These are phyloP conservation scores for Monosporascus sp. DNA, from an alignment of 2,329 filamentous ascomycete genomes.

Conservation along the genomic window DNA sequence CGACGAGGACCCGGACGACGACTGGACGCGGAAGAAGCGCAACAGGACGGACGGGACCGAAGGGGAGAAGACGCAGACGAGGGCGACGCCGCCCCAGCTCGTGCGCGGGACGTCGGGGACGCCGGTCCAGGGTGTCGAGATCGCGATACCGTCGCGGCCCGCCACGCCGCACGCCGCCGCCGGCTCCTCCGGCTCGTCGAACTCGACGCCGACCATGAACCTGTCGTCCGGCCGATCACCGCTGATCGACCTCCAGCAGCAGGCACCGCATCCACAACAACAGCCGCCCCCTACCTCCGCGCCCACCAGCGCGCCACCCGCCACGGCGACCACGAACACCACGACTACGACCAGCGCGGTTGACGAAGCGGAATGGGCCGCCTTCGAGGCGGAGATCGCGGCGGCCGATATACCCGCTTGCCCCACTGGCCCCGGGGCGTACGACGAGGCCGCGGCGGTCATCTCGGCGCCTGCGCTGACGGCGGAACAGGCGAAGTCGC, in stretches of 20 bases:
- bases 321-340: not conserved
- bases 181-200: slow-evolving; percentile 35
- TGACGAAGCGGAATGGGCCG: slow-evolving; percentile 79
- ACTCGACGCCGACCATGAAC: slow-evolving; percentile 36
- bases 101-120: slow-evolving; percentile 45
- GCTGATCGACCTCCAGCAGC: slow-evolving; percentile 23
- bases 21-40: slow-evolving; percentile 37
- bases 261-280: slow-evolving; percentile 6
- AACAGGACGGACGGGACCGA: slow-evolving; percentile 33
- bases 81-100: slow-evolving; percentile 33
- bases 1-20: slow-evolving; percentile 23
- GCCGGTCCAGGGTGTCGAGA: slow-evolving; percentile 50
- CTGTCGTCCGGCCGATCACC: slow-evolving; percentile 32
- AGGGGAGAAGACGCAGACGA: slow-evolving; percentile 21
- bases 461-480: slow-evolving; percentile 66
- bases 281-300: slow-evolving; percentile 10
- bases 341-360: slow-evolving; percentile 21
- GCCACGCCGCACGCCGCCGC: slow-evolving; percentile 48
- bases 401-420: slow-evolving; percentile 22
- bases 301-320: slow-evolving; percentile 1
- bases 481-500: slow-evolving; percentile 52
- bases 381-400: slow-evolving; percentile 79
- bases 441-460: slow-evolving; percentile 52
- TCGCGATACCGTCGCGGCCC: slow-evolving; percentile 58
- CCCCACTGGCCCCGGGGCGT: slow-evolving; percentile 11